Base-by-base conservation (phyloP, 163 green algal species). In the Botryococcus braunii region DNA sequence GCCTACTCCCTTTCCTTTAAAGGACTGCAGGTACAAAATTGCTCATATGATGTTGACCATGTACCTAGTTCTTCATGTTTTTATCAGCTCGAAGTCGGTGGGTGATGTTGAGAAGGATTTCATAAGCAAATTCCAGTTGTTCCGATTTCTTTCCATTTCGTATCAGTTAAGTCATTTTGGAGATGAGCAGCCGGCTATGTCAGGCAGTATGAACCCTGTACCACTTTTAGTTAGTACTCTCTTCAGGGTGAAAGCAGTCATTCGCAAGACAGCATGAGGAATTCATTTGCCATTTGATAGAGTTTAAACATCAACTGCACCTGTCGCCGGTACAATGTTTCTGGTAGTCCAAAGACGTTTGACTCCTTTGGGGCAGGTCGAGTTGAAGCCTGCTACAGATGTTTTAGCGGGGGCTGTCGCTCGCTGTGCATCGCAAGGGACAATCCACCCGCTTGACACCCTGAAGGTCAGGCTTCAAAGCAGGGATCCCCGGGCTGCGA, bases 391-490 rank as follows among this genome's bases (percentile, higher is more conserved):
- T 7, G 83, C 82, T 21, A 89, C 80, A 36, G 91, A 98, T 65
- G 89, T 97, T 7, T 60, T 97, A 8, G 89, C 90, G 17, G 92
- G 92, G 1, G 90, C 88, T 1, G 70, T 94, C 23, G 92, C 91
- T 13, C 79, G 92, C 11, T 88, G 90, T 2, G 83, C 84, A 8
- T 88, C 78, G 2, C 92, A 98, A 81, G 78, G 71, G 59, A 96
- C 88, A 46, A 98, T 98, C 65, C 92, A 98, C 78, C 92, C 92
- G 7, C 68, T 98, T 23, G 92, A 98, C 74, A 98, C 92, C 1
- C 82, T 98, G 39, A 98, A 98, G 73, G 90, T 96, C 2, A 70
- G 82, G 29, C 73, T 90, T 72, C 83, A 93, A 73, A 75, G 79
- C 27, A 46, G 41, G 8, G 48, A 65, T 32, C n/a, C n/a, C 17